These are phyloP conservation scores for Didymella pomorum DNA, from an alignment of 2,329 filamentous ascomycete species.

Conservation along the genomic window DNA sequence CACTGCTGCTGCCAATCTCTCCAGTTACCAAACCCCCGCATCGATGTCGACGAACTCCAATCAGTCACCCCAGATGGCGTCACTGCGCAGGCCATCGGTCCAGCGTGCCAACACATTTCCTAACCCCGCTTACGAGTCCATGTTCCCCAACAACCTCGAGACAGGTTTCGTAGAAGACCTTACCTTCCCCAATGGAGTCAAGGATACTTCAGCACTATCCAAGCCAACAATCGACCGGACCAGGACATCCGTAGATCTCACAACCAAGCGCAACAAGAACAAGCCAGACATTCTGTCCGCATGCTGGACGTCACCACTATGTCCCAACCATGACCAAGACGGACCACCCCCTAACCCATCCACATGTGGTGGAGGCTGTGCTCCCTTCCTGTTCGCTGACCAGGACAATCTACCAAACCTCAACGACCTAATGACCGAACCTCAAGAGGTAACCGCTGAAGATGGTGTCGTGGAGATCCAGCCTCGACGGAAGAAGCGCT, in stretches of 20 bases:
- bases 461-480: slow-evolving; percentile 51
- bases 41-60: slow-evolving; percentile 31
- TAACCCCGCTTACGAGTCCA: slow-evolving; percentile 47
- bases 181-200: slow-evolving; percentile 49
- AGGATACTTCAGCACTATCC: slow-evolving; percentile 28
- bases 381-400: slow-evolving; percentile 51
- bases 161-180: slow-evolving; percentile 49
- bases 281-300: slow-evolving; percentile 51
- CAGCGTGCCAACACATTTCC: slow-evolving; percentile 45
- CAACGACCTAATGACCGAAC: slow-evolving; percentile 37
- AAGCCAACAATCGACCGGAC: slow-evolving; percentile 30
- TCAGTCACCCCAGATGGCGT: slow-evolving; percentile 39
- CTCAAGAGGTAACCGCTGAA: slow-evolving; percentile 44
- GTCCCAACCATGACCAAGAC: slow-evolving; percentile 51
- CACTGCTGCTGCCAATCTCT: slow-evolving; percentile 26
- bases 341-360: slow-evolving; percentile 51
- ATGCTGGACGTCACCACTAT: slow-evolving; percentile 54
- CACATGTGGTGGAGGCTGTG: slow-evolving; percentile 52
- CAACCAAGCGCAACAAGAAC: slow-evolving; percentile 48
- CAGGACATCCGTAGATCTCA: slow-evolving; percentile 27
- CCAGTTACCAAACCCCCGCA: slow-evolving; percentile 37
- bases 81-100: slow-evolving; percentile 33
- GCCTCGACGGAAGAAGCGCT: slow-evolving; percentile 46
- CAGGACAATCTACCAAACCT: slow-evolving; percentile 45
- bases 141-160: slow-evolving; percentile 49